phyloP scores from a whole-genome alignment of 306 rosid species.

The Adenanthera pavonina region DNA sequence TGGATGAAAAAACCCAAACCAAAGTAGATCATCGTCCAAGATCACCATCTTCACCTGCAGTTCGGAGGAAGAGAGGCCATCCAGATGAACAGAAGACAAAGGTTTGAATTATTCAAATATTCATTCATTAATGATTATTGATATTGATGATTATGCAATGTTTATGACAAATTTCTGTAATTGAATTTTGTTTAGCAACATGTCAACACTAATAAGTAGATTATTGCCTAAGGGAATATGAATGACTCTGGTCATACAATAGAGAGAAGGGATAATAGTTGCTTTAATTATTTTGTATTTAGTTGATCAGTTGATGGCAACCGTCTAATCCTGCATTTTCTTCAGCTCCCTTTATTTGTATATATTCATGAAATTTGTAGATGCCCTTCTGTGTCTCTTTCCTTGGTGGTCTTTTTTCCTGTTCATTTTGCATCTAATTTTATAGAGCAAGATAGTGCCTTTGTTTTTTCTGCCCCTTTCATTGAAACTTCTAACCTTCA shows the following conservation, averaged over 20 bases:
- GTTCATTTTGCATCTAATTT: background rate
- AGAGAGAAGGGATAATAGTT: background rate
- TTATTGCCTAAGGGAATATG: background rate
- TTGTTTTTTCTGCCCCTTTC: constrained; percentile 14
- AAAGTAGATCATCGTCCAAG: constrained; percentile 45
- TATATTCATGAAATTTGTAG: background rate
- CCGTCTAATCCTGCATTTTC: background rate
- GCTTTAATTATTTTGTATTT: background rate
- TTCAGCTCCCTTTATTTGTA: background rate
- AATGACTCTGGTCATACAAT: background rate
- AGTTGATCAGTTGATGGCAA: background rate
- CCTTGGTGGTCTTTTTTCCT: background rate
- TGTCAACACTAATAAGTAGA: background rate
- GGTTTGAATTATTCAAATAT: constrained; percentile 46
- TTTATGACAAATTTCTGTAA: background rate
- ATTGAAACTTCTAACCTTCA: constrained; percentile 35
- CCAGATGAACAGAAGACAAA: constrained; percentile 52
- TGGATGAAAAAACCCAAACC: constrained; percentile 48
- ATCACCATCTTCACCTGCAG: constrained; percentile 50
- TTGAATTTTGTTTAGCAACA: background rate
- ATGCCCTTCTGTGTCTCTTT: background rate
- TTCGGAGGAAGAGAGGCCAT: constrained; percentile 61
- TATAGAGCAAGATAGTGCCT: background rate
- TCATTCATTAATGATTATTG: too few species aligned
- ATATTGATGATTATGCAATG: background rate